Evolutionary conservation across 768 basidiomycete species (phyloP).

Genomic region (Boletus rubroflammeus): DNA sequence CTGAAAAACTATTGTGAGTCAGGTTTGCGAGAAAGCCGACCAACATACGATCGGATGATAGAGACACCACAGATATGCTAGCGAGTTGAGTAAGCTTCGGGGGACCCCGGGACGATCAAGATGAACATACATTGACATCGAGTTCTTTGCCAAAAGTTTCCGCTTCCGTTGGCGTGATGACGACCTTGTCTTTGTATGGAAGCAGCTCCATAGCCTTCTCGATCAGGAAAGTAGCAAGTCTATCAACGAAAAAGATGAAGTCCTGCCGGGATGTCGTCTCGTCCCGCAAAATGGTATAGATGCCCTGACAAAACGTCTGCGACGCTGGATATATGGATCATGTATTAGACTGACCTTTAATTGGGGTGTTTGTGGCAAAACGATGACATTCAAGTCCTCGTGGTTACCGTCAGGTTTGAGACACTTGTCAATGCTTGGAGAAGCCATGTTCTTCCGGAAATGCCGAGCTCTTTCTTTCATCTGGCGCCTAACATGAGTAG

Average conservation of each 20-base stretch:
- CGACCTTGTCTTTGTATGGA: conserved; percentile 59
- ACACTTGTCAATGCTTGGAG: conserved; percentile 37
- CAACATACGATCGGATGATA: conserved; percentile 78
- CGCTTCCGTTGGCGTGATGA: conserved; percentile 65
- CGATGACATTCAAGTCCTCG: conserved; percentile 52
- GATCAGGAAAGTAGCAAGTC: conserved; percentile 78
- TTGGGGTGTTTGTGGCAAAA: conserved; percentile 79
- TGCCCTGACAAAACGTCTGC: conserved; percentile 53
- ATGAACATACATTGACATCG: conserved; percentile 48
- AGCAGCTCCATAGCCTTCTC: conserved; percentile 82
- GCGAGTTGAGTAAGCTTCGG: background rate
- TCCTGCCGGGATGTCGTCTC: conserved; percentile 69
- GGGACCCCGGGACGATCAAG: background rate
- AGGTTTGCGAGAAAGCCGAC: background rate
- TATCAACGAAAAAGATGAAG: conserved; percentile 90
- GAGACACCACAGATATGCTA: conserved; percentile 85
- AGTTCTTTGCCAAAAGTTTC: conserved; percentile 59
- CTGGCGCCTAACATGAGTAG: conserved; percentile 83
- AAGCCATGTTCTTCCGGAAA: conserved; percentile 73
- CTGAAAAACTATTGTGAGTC: conserved; percentile 35
- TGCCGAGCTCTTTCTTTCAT: conserved; percentile 72
- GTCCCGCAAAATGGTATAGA: conserved; percentile 83
- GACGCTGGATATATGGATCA: background rate
- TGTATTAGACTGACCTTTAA: conserved; percentile 50
- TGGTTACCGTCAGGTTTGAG: conserved; percentile 35